Base-by-base conservation (phyloP, 164 flowering plant species). In the Aristolochia californica region DNA sequence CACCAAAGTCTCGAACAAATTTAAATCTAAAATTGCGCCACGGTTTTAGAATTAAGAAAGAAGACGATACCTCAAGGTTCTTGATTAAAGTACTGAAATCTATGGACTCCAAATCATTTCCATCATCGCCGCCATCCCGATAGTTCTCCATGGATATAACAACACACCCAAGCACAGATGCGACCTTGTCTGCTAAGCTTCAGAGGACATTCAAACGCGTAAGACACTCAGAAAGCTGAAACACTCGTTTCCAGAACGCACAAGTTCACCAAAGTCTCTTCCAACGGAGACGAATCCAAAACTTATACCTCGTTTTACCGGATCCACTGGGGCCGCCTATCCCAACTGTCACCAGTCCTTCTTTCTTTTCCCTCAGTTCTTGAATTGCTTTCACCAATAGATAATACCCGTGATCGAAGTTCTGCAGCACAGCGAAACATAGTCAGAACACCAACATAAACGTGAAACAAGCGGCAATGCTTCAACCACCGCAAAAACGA, bases 121-220 rank as follows among this genome's bases (percentile, higher is more conserved):
- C 88, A n/a, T 90, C 96, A 63, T 94, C 97, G 58, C 75, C 73
- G 60, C 89, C 95, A 67, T 62, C 73, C 23, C 93, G 83, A 72
- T 94, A 94, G 67, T 90, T 84, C 81, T 94, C 99, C 99, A 94
- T 94, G 16, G 90, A 80, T 49, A 94, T 57, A 55, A 86, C 82
- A 56, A 75, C 70, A 72, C 97, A 87, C 52, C 95, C 95, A 79
- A 94, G 78, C 16, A 94, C 99, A 64, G 99, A 94, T 50, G 93
- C 87, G 45, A 94, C 96, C 78, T 90, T 94, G 79, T 94, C 97
- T 71, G 95, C 79, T 75, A 90, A 83, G 84, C 99, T 94, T 86
- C 80, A 79, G 12, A 54, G 40, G 68, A 22, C 62, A 63, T 65
- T 45, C 54, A 62, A 50, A 74, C 26, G 30, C 40, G 58, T 55